Base-by-base conservation (phyloP, 192 early-diverging fungal genomes). In the Diversispora eburnea region DNA sequence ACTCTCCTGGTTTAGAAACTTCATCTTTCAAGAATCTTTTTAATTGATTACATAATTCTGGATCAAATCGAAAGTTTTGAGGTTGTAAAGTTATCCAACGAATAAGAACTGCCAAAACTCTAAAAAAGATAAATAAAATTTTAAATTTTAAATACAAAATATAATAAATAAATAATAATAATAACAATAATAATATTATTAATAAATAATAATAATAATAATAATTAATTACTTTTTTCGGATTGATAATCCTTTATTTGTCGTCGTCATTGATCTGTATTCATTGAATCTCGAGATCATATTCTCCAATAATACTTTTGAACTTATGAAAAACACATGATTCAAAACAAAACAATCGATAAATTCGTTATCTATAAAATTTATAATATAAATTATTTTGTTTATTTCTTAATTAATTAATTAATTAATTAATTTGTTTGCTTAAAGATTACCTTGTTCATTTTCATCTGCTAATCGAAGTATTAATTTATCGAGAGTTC, bases 51-150 rank as follows among this genome's bases (percentile, higher is more conserved):
- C 78, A 73, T 3, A 90, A 76, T 10, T 58, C 51, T 0, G 64
- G 60, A 55, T 85, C 79, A 9, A 59, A 69, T 15, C 78, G 84
- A 75, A 90, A 88, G 64, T 90, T 86, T 60, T 90, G 81, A 49
- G 77, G 85, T 56, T 88, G 84, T 6, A 91, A 70, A 43, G 79
- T 80, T 8, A 89, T 79, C 90, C 90, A 91, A 39, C 89, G 82
- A 8, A 79, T 52, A 51, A 91, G 70, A 1, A 91, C 85, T 64
- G 81, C 78, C 0, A 91, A 72, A 13, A 90, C 84, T 54, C 85
- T 90, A 75, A 45, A 69, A 51, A 70, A n/a, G 33, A 33, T 33
- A 33, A 33, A 33, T 33, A 33, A 33, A 33, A 33, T 33, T 33
- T 33, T 1, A 33, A 33, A 33, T 33, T 1, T 33, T 33, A 33